Conservation (phyloP, 306 rosid genomes). For the Pyrus communis region DNA sequence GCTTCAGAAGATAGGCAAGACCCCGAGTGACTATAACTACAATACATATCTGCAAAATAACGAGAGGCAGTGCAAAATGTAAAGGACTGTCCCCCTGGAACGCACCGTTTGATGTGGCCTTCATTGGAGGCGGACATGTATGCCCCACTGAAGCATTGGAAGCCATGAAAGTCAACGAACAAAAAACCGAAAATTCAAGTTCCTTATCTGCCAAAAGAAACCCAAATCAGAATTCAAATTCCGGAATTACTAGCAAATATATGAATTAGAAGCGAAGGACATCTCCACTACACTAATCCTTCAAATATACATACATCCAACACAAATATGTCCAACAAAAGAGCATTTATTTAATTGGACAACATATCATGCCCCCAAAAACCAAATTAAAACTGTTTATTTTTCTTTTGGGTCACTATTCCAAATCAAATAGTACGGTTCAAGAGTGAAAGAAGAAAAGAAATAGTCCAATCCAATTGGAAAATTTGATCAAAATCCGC, state of each 20-base stretch:
- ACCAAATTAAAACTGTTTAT: neutral
- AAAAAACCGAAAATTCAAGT: constrained; percentile 7
- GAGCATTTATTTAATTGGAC: neutral
- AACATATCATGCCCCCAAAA: neutral
- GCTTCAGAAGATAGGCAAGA: constrained; percentile 43
- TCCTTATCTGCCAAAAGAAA: constrained; percentile 20
- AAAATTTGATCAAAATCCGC: neutral
- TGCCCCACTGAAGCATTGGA: constrained; percentile 24
- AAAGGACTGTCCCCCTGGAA: constrained; percentile 89
- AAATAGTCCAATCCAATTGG: neutral
- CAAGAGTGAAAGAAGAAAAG: neutral
- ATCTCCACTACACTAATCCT: neutral
- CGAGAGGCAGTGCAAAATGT: constrained; percentile 65
- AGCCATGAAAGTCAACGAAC: constrained; percentile 31
- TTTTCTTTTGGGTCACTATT: neutral
- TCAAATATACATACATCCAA: neutral
- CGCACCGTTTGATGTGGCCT: constrained; percentile 66
- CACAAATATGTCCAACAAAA: neutral
- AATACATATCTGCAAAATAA: constrained; percentile 44
- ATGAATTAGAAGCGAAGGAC: neutral
- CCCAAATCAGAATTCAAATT: neutral
- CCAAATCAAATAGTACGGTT: neutral
- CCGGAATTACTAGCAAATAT: neutral
- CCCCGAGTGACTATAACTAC: constrained; percentile 36
- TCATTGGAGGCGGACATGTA: constrained; percentile 51